Evolutionary conservation across 2,329 filamentous ascomycete species (phyloP), one percentile per base, ranked within the genome.

Genomic region (Claviceps capensis): DNA sequence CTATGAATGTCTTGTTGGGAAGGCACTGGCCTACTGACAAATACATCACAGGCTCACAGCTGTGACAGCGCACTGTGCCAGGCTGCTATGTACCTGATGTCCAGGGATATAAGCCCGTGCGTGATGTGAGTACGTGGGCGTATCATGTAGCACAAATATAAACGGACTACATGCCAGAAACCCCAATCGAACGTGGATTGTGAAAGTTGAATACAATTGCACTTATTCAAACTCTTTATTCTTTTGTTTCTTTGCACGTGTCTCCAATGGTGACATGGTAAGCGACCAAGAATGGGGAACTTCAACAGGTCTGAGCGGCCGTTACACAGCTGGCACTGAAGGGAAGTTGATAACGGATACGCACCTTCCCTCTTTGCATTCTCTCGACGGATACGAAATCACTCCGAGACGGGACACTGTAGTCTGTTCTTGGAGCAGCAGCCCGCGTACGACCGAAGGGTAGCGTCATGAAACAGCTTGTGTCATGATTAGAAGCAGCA

Each of bases 361-460:
- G 49, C 49, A 50, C 49, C 49, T 50, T 50, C 49, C 49, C 34
- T 46, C 11, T 50, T 11, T 19, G 34, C n/a, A 30, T 26, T 45
- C 26, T 46, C 30, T 26, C 30, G 22, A 17, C 16, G 11, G 9
- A 26, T n/a, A 23, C 3, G 30, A 22, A 30, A 38, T 50, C 16
- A 9, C 16, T 34, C 17, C 9, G 36, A 14, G n/a, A 36, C 30
- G 30, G 11, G 13, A 17, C 5, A 9, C 13, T 22, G 2, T 5
- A 19, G 17, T 30, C 19, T 43, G 38, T 17, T 36, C 41, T 36
- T 17, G 14, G 34, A 9, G 34, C 19, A 37, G 19, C 34, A 44
- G 23, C 9, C 16, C 34, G 30, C 42, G 16, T 34, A 38, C 30
- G 26, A 49, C 14, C 11, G 26, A n/a, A 17, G 3, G 30, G 26